A percentile compares a stretch with the other conserved stretches of the same genome.
Conservation (phyloP, 129 eudicot genomes). For the Glebionis coronaria region DNA sequence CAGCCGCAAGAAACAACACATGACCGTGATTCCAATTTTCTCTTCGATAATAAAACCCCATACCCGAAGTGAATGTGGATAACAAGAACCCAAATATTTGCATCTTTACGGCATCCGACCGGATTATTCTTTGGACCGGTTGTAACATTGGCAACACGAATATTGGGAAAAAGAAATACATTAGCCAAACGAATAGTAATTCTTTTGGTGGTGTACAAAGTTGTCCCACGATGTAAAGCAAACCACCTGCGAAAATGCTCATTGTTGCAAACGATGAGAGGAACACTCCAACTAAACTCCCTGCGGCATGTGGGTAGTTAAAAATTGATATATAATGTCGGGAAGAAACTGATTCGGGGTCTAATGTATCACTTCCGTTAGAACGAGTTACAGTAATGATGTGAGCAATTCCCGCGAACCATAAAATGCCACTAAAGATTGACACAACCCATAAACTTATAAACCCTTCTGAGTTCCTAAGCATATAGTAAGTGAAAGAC, state of each 20-base stretch:
- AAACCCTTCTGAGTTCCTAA: conserved; percentile 49
- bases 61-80: conserved; percentile 50
- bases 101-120: conserved; percentile 77
- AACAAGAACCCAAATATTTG: conserved; percentile 65
- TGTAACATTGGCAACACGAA: conserved; percentile 57
- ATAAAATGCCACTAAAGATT: conserved; percentile 67
- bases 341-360: conserved; percentile 13
- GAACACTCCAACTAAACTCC: conserved; percentile 60
- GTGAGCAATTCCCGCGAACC: conserved; percentile 61
- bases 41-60: conserved; percentile 56
- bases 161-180: conserved; percentile 56
- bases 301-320: conserved; percentile 70
- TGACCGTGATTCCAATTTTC: conserved; percentile 40
- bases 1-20: conserved; percentile 44
- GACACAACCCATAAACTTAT: conserved; percentile 75
- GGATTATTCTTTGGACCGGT: conserved; percentile 54
- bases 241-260: conserved; percentile 59
- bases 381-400: conserved; percentile 46
- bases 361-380: conserved; percentile 13
- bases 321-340: conserved; percentile 58
- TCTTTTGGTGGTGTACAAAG: conserved; percentile 38
- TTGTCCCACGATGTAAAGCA: conserved; percentile 53
- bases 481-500: conserved; percentile 70
- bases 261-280: conserved; percentile 66
- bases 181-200: conserved; percentile 47